Evolutionary conservation across 768 basidiomycete genomes (phyloP).

Genomic region (Suillus cothurnatus): DNA sequence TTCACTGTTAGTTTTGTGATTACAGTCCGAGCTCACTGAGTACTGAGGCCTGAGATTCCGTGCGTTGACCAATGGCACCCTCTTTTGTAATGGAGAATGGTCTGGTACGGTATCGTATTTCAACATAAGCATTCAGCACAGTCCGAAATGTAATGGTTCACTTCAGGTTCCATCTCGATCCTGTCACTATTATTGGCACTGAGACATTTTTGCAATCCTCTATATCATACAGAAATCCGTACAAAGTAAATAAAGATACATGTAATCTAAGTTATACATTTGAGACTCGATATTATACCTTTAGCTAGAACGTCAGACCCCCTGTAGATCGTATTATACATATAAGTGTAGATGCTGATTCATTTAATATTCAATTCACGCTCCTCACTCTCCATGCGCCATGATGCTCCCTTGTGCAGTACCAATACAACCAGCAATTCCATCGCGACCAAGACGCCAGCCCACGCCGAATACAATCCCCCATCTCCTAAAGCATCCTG

Average conservation of each 20-base stretch:
- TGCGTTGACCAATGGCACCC: too few species aligned
- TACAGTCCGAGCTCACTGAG: too few species aligned
- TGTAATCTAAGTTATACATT: not conserved
- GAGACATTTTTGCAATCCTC: not conserved
- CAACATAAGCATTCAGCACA: too few species aligned
- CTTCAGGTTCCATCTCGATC: not conserved
- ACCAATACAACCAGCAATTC: slow-evolving; percentile 61
- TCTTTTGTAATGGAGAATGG: too few species aligned
- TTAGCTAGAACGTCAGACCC: not conserved
- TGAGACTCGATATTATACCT: not conserved
- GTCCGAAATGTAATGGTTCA: too few species aligned
- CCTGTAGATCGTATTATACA: not conserved
- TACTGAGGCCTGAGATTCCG: too few species aligned
- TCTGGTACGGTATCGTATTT: too few species aligned
- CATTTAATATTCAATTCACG: slow-evolving; percentile 31
- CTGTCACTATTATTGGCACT: not conserved
- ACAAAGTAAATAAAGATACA: not conserved
- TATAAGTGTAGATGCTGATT: not conserved
- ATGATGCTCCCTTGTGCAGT: slow-evolving; percentile 54
- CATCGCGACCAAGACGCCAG: slow-evolving; percentile 52
- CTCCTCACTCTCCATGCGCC: slow-evolving; percentile 54
- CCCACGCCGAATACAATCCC: slow-evolving; percentile 72
- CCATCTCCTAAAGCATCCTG: slow-evolving; percentile 80
- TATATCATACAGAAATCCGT: not conserved
- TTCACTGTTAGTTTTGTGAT: not conserved